These are phyloP conservation scores for Coemansia sp. DNA, from an alignment of 192 early-diverging fungal species.

Conservation along the genomic window DNA sequence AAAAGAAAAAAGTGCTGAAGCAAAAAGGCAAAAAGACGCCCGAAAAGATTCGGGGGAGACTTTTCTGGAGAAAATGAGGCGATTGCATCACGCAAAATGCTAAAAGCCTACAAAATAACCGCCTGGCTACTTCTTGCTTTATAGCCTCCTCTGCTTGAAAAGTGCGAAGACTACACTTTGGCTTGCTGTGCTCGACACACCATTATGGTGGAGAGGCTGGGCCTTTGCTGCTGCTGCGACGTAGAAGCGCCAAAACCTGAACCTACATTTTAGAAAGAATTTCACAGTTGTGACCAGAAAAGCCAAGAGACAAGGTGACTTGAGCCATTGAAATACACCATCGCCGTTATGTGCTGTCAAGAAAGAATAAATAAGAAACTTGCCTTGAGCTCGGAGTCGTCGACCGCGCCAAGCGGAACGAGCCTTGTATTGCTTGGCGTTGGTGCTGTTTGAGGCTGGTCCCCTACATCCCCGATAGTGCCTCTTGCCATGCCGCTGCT, in stretches of 20 bases:
- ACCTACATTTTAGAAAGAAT: conserved; percentile 17
- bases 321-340: neutral
- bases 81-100: conserved; percentile 7
- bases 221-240: neutral
- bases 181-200: neutral
- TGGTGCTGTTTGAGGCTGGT: neutral
- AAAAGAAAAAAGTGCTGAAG: conserved; percentile 9
- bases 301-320: neutral
- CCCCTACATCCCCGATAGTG: neutral
- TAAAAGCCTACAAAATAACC: conserved; percentile 3
- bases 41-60: conserved; percentile 5
- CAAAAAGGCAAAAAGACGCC: conserved; percentile 10
- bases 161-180: too few species aligned
- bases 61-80: too few species aligned
- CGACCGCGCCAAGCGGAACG: conserved; percentile 32
- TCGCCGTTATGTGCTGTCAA: neutral
- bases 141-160: too few species aligned
- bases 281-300: too few species aligned
- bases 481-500: too few species aligned
- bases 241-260: conserved; percentile 44
- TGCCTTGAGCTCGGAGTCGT: conserved; percentile 32
- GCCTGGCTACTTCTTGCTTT: neutral
- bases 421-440: conserved; percentile 4
- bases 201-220: too few species aligned
- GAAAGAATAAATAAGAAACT: neutral